Percentiles rank a stretch among this genome's conserved stretches.
Conservation (phyloP, 495 filamentous ascomycete species). For the Umbilicaria muhlenbergii region DNA sequence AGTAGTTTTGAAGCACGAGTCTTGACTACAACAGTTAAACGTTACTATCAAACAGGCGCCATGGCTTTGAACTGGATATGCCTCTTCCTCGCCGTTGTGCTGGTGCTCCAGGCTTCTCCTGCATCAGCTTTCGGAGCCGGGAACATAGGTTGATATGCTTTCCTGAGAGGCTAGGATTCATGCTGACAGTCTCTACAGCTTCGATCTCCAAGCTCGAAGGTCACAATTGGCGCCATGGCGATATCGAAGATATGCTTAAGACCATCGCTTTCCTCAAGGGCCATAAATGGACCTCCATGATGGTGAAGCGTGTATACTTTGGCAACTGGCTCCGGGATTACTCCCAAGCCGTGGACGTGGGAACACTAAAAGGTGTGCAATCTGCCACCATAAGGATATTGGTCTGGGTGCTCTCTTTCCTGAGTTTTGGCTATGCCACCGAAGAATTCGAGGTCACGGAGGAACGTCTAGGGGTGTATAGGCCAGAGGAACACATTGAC, state of each 20-base stretch:
- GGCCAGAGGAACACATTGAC: slow-evolving; percentile 89
- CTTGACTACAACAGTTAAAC: no score
- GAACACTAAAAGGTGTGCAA: slow-evolving; percentile 75
- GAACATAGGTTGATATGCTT: slow-evolving; percentile 25
- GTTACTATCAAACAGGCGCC: no score
- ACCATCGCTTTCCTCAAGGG: slow-evolving; percentile 74
- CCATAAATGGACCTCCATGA: slow-evolving; percentile 87
- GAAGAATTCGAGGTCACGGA: slow-evolving; percentile 91
- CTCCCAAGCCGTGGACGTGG: slow-evolving; percentile 83
- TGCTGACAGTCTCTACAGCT: slow-evolving; percentile 23
- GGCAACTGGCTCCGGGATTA: slow-evolving; percentile 68
- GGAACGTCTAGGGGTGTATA: slow-evolving; percentile 79
- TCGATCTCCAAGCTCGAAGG: slow-evolving; percentile 88
- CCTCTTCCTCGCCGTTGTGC: slow-evolving; percentile 32
- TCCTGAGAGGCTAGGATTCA: neutral
- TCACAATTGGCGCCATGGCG: slow-evolving; percentile 92
- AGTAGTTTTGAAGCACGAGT: neutral
- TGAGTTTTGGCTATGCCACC: slow-evolving; percentile 93
- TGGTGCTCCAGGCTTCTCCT: slow-evolving; percentile 41
- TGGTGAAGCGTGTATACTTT: slow-evolving; percentile 85
- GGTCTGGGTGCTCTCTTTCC: slow-evolving; percentile 25
- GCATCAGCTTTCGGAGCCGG: slow-evolving; percentile 80
- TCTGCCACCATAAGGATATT: slow-evolving; percentile 82
- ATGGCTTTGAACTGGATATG: neutral
- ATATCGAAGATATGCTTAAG: slow-evolving; percentile 91